Conservation (phyloP, 352 stramenopile species). For the Globisporangium echinulatum region DNA sequence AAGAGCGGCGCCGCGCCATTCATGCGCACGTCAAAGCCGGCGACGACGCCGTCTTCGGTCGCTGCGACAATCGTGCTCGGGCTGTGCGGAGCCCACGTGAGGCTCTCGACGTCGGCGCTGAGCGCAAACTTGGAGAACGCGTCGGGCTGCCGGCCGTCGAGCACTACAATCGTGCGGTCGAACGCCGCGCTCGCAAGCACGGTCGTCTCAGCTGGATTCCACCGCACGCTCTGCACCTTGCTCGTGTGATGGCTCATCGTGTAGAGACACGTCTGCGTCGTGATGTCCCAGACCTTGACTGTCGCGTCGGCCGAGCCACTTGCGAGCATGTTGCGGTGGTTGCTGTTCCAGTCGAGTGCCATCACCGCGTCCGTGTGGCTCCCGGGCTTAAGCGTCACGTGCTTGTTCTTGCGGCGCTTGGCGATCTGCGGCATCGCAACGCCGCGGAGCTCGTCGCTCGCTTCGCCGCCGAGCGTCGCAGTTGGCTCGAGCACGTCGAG, state of each 20-base stretch:
- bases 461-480: conserved; percentile 92
- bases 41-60: conserved; percentile 93
- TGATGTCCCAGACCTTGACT: conserved; percentile 96
- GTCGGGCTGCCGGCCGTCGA: conserved; percentile 88
- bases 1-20: conserved; percentile 91
- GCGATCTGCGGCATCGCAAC: conserved; percentile 73
- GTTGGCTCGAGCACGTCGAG: conserved; percentile 97
- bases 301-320: conserved; percentile 97
- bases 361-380: conserved; percentile 98
- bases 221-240: conserved; percentile 97
- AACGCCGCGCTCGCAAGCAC: conserved; percentile 95
- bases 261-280: conserved; percentile 88
- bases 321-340: conserved; percentile 95
- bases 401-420: conserved; percentile 65
- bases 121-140: conserved; percentile 81
- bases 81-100: conserved; percentile 92
- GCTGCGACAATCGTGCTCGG: conserved; percentile 91
- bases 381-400: conserved; percentile 78
- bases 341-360: conserved; percentile 96
- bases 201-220: conserved; percentile 95
- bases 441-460: conserved; percentile 69
- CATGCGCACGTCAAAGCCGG: conserved; percentile 93
- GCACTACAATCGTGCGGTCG: conserved; percentile 91
- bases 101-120: conserved; percentile 84
- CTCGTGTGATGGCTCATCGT: conserved; percentile 98